Base-by-base conservation (phyloP, 176 grass and related monocot genomes). In the Secale cereale region DNA sequence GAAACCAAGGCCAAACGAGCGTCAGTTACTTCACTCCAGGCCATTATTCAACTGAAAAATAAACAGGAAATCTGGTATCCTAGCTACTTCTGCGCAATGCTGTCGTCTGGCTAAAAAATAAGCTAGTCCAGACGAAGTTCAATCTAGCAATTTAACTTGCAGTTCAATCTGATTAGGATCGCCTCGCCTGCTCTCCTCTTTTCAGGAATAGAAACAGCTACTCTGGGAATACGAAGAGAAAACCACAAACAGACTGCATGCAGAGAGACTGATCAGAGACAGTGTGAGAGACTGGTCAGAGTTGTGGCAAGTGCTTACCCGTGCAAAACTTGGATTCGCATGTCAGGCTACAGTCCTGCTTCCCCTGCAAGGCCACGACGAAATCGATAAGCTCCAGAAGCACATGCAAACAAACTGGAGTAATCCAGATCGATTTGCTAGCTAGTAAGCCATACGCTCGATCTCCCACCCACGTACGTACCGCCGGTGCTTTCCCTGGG, bases 241-340 rank as follows among this genome's bases (percentile, higher is more conserved):
- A 76, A 27, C 10, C 41, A 46, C 41, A 70, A 10, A 31, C 9
- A 68, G 37, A 39, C 16, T 2, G 69, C 69, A 68, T 20, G 37
- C 36, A 2, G 61, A 12, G 35, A 36, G 35, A 0, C 39, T 23
- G 25, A 7, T 45, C 23, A 40, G 13, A 46, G 72, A 36, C 8
- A 37, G 36, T 37, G 36, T 37, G 8, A 9, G 37, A 45, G 10
- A 0, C 40, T 26, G 26, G 8, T 46, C 25, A 35, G 15, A 39
- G 78, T 15, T 35, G 60, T 6, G 65, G 4, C 61, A 4, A 32
- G 15, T 82, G 5, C 78, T 35, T 90, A 98, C 95, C 68, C 31
- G 59, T 69, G 83, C 96, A 98, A 30, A 90, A 85, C 45, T 75
- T 75, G 3, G 93, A 95, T 3, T 92, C 89, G 70, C 96, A 98